A percentile compares a stretch with the other conserved stretches of the same genome.
Evolutionary conservation across 768 basidiomycete genomes (phyloP).

Genomic region (Leccinum fibrillosum): DNA sequence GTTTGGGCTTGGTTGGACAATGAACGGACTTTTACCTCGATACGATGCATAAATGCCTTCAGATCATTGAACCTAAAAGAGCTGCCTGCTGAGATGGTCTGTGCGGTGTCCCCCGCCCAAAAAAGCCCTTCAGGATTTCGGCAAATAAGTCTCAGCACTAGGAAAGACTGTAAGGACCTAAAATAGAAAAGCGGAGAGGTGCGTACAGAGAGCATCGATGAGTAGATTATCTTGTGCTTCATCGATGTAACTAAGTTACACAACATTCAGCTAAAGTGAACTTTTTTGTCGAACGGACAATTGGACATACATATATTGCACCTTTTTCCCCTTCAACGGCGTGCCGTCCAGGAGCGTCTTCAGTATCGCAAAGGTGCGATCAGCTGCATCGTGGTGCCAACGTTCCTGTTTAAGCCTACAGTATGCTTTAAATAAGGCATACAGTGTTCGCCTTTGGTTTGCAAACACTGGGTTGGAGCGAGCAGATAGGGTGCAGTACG

Average conservation of each 20-base stretch:
- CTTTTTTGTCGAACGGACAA: not conserved
- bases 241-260: conserved; percentile 52
- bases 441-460: conserved; percentile 44
- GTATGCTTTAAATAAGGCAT: conserved; percentile 54
- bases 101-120: conserved; percentile 80
- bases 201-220: conserved; percentile 57
- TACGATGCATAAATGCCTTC: conserved; percentile 60
- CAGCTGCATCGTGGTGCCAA: conserved; percentile 54
- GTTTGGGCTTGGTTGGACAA: not conserved
- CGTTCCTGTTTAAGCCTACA: conserved; percentile 39
- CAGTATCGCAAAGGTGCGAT: conserved; percentile 58
- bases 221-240: conserved; percentile 73
- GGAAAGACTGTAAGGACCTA: not conserved
- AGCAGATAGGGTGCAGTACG: conserved; percentile 48
- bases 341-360: conserved; percentile 27
- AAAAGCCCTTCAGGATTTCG: conserved; percentile 64
- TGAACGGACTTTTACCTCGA: conserved; percentile 44
- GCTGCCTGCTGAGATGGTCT: conserved; percentile 71
- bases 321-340: conserved; percentile 36
- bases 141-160: conserved; percentile 64
- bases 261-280: not conserved
- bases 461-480: conserved; percentile 57
- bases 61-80: conserved; percentile 70
- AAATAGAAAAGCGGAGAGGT: not conserved
- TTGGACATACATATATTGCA: conserved; percentile 53